Evolutionary conservation across 176 grass and related monocot species (phyloP).

Genomic region (Musa itinerans): DNA sequence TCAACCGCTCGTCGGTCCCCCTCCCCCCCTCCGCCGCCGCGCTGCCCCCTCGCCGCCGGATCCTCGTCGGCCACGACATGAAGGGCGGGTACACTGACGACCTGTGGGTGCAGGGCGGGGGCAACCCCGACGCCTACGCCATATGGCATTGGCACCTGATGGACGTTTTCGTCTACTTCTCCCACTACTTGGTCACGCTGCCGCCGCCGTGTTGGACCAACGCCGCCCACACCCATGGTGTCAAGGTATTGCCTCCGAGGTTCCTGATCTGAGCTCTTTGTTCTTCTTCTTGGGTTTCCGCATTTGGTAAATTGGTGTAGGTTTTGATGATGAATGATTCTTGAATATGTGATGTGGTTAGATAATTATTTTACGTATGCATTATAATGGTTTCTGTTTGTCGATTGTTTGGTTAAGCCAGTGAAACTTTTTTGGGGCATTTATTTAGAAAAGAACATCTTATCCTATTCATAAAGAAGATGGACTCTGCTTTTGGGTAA

Average conservation of each 20-base stretch:
- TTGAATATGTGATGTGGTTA: too few species aligned
- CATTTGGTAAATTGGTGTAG: neutral
- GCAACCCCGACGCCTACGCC: slow-evolving; percentile 57
- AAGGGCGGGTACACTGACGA: slow-evolving; percentile 72
- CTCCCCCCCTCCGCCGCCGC: slow-evolving; percentile 15
- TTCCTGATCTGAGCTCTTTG: neutral
- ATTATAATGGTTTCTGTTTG: too few species aligned
- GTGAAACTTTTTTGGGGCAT: too few species aligned
- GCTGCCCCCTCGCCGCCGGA: slow-evolving; percentile 42
- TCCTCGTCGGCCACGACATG: slow-evolving; percentile 90
- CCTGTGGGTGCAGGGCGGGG: slow-evolving; percentile 54
- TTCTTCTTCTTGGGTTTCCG: neutral
- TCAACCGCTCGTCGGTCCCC: slow-evolving; percentile 52
- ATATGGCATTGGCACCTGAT: slow-evolving; percentile 91
- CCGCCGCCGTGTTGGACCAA: slow-evolving; percentile 88
- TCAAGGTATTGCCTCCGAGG: slow-evolving; percentile 40
- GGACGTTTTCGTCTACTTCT: slow-evolving; percentile 97
- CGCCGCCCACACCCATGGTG: slow-evolving; percentile 78
- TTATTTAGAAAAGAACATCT: too few species aligned
- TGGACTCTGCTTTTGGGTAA: too few species aligned
- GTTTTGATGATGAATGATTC: neutral
- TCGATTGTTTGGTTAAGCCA: neutral
- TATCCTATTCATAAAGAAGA: too few species aligned
- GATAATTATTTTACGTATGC: too few species aligned
- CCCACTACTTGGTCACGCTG: slow-evolving; percentile 83